phyloP scores from a whole-genome alignment of 2,329 filamentous ascomycete genomes.

The Trichophyton simii region DNA sequence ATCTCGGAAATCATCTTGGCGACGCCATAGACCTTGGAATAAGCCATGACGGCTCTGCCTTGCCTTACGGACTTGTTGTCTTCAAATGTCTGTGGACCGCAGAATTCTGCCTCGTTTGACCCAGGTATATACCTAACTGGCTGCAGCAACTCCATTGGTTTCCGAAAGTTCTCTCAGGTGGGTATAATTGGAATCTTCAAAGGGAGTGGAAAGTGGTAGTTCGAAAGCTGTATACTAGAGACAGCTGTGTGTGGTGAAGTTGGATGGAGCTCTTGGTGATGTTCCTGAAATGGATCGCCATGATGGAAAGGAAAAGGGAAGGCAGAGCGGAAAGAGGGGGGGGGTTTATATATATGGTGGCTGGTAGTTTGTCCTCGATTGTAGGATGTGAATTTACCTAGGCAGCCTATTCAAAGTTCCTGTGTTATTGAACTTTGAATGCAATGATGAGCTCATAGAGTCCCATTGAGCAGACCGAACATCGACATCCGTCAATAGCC shows the following conservation, averaged over 20 bases:
- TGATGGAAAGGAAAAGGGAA: background rate
- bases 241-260: background rate
- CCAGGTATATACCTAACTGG: conserved; percentile 5
- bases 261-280: background rate
- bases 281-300: background rate
- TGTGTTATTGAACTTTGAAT: background rate
- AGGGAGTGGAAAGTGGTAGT: background rate
- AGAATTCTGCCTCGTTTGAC: background rate
- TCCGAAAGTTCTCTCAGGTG: background rate
- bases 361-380: background rate
- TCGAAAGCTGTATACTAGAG: background rate
- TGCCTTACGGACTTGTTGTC: conserved; percentile 18
- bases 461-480: background rate
- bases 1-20: conserved; percentile 25
- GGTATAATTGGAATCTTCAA: background rate
- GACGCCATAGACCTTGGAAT: conserved; percentile 24
- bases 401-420: background rate
- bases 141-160: conserved; percentile 5
- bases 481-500: background rate
- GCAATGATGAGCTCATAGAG: background rate
- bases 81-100: conserved; percentile 5
- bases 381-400: background rate
- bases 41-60: conserved; percentile 21
- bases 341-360: background rate
- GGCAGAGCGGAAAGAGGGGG: background rate